phyloP scores from a whole-genome alignment of 2,329 filamentous ascomycete species.

The Ilyonectria sp. region DNA sequence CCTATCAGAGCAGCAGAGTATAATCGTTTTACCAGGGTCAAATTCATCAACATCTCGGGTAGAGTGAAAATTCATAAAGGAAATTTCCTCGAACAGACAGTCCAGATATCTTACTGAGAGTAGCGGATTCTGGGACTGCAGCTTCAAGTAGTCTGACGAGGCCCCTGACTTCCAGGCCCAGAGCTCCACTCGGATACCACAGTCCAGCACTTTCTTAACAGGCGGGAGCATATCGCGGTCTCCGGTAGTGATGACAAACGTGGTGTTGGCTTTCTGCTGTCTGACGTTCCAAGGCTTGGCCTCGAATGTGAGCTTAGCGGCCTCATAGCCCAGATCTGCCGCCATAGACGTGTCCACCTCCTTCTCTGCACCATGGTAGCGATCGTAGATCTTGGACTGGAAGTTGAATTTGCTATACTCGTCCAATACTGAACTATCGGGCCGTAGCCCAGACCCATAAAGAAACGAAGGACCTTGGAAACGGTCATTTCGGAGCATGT shows the following conservation, averaged over 20 bases:
- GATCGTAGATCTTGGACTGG: slow-evolving; percentile 39
- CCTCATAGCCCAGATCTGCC: slow-evolving; percentile 33
- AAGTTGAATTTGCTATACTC: slow-evolving; percentile 35
- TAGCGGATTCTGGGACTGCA: background rate
- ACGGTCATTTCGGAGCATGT: slow-evolving; percentile 35
- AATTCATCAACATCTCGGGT: background rate
- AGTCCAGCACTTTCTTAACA: slow-evolving; percentile 34
- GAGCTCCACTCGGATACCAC: slow-evolving; percentile 44
- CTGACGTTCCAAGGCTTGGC: background rate
- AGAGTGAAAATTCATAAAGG: background rate
- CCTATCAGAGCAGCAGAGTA: background rate
- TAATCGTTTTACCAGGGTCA: background rate
- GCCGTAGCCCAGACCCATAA: slow-evolving; percentile 46
- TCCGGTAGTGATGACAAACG: slow-evolving; percentile 45
- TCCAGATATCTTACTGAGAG: background rate
- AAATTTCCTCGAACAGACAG: background rate
- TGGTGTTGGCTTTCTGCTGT: slow-evolving; percentile 24
- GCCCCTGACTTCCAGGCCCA: slow-evolving; percentile 46
- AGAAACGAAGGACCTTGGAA: slow-evolving; percentile 35
- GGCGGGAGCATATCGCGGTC: slow-evolving; percentile 48
- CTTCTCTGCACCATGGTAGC: slow-evolving; percentile 43
- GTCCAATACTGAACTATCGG: slow-evolving; percentile 45
- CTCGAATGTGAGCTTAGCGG: slow-evolving; percentile 28
- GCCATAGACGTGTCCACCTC: slow-evolving; percentile 47
- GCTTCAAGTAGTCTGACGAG: slow-evolving; percentile 35